A percentile compares a stretch with the other conserved stretches of the same genome.
phyloP scores from a whole-genome alignment of 129 eudicot species.

The Rutidosis leptorrhynchoides region DNA sequence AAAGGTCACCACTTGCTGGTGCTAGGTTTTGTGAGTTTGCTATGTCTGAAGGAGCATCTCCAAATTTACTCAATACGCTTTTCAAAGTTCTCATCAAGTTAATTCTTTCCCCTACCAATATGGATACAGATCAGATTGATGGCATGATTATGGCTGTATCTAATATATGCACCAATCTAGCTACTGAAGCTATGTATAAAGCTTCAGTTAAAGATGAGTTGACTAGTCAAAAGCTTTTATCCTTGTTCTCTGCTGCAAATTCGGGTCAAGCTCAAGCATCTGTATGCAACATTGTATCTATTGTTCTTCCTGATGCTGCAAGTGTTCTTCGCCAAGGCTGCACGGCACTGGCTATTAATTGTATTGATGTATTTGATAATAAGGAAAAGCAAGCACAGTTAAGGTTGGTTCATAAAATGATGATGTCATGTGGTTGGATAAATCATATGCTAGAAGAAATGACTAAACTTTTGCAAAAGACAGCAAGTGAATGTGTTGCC shows the following conservation, averaged over 20 bases:
- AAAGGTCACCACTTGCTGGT: conserved; percentile 86
- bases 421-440: conserved; percentile 69
- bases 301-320: conserved; percentile 46
- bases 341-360: conserved; percentile 52
- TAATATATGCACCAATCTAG: conserved; percentile 56
- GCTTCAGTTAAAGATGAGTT: conserved; percentile 51
- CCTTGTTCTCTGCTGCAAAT: conserved; percentile 60
- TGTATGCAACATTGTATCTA: conserved; percentile 62
- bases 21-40: conserved; percentile 93
- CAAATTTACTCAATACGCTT: conserved; percentile 52
- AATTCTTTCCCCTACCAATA: conserved; percentile 43
- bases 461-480: conserved; percentile 44
- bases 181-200: conserved; percentile 37
- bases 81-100: conserved; percentile 44
- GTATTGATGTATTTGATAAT: conserved; percentile 46
- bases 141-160: conserved; percentile 67
- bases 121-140: conserved; percentile 48
- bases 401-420: conserved; percentile 75
- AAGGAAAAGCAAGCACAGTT: conserved; percentile 65
- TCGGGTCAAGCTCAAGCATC: conserved; percentile 60
- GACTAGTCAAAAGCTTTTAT: conserved; percentile 56
- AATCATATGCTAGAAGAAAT: conserved; percentile 60
- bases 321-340: conserved; percentile 61
- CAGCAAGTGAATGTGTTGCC: conserved; percentile 49
- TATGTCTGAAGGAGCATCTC: conserved; percentile 69